Percentiles rank a stretch among this genome's conserved stretches.
These are phyloP conservation scores for Apophysomyces sp. DNA, from an alignment of 371 early-diverging fungal genomes.

Conservation along the genomic window DNA sequence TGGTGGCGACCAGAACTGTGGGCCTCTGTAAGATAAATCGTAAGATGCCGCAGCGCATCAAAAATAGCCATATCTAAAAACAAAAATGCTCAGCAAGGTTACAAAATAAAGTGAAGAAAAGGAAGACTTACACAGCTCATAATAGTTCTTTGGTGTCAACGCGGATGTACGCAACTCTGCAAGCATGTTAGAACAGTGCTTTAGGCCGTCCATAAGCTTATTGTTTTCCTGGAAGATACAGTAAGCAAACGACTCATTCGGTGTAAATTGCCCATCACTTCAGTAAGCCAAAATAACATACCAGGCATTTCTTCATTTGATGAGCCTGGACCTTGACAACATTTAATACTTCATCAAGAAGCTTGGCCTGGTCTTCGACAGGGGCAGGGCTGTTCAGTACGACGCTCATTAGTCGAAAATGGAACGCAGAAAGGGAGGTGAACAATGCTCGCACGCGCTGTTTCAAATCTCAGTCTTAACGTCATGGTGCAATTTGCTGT, in stretches of 20 bases:
- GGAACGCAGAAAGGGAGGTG: not conserved
- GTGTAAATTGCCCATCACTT: not conserved
- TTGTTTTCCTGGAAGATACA: constrained; percentile 67
- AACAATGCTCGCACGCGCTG: not conserved
- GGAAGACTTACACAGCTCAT: constrained; percentile 85
- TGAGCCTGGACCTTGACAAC: constrained; percentile 87
- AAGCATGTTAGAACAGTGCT: constrained; percentile 95
- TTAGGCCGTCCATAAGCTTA: constrained; percentile 93
- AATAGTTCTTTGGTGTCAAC: constrained; percentile 94
- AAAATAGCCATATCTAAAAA: constrained; percentile 90
- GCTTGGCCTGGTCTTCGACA: constrained; percentile 77
- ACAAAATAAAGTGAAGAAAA: not conserved
- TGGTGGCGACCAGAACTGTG: constrained; percentile 85
- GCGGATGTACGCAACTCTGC: constrained; percentile 91
- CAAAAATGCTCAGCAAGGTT: not conserved
- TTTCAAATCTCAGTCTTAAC: not conserved
- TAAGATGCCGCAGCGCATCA: constrained; percentile 89
- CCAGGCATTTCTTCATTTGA: constrained; percentile 89
- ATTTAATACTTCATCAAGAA: constrained; percentile 82
- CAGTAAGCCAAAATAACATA: constrained; percentile 31
- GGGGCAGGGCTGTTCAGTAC: constrained; percentile 34
- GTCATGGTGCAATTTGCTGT: not conserved
- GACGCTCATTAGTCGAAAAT: constrained; percentile 15
- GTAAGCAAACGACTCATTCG: not conserved
- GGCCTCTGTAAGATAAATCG: constrained; percentile 82